A percentile compares a stretch with the other conserved stretches of the same genome.
Conservation (phyloP, 208 protist genomes). For the Vickermania ingenoplastis region DNA sequence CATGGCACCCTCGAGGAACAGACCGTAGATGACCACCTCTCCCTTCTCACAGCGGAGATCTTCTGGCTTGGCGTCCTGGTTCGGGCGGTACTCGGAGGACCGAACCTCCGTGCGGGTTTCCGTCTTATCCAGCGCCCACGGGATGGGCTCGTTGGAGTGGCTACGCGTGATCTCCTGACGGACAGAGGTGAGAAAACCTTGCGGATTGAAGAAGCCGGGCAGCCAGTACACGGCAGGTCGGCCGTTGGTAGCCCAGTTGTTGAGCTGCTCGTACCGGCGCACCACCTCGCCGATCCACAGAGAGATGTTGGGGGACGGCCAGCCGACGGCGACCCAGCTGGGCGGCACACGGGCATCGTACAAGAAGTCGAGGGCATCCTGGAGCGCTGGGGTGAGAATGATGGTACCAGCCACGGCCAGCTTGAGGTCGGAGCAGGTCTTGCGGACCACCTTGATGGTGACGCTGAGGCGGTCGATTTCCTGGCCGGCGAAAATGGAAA, state of each 20-base stretch:
- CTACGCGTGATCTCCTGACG: slow-evolving; percentile 94
- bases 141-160: slow-evolving; percentile 79
- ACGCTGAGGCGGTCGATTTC: slow-evolving; percentile 94
- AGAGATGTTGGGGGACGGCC: slow-evolving; percentile 93
- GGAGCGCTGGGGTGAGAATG: slow-evolving; percentile 93
- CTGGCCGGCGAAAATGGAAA: slow-evolving; percentile 95
- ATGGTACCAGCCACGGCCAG: slow-evolving; percentile 96
- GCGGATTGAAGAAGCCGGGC: slow-evolving; percentile 98
- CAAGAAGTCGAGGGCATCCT: slow-evolving; percentile 91
- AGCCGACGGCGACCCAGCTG: slow-evolving; percentile 93
- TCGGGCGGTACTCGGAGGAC: slow-evolving; percentile 81
- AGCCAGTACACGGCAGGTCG: slow-evolving; percentile 94
- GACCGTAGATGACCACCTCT: slow-evolving; percentile 96
- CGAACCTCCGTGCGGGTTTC: slow-evolving; percentile 92
- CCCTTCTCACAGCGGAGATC: slow-evolving; percentile 88
- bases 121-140: slow-evolving; percentile 97
- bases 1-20: slow-evolving; percentile 95
- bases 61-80: slow-evolving; percentile 88
- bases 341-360: slow-evolving; percentile 95
- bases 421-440: slow-evolving; percentile 90
- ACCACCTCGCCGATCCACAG: slow-evolving; percentile 96
- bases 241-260: slow-evolving; percentile 87
- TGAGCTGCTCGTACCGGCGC: slow-evolving; percentile 92
- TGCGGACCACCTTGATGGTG: slow-evolving; percentile 71
- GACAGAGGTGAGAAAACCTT: slow-evolving; percentile 98